phyloP scores from a whole-genome alignment of 768 basidiomycete genomes.

The Termitomyces sp. region DNA sequence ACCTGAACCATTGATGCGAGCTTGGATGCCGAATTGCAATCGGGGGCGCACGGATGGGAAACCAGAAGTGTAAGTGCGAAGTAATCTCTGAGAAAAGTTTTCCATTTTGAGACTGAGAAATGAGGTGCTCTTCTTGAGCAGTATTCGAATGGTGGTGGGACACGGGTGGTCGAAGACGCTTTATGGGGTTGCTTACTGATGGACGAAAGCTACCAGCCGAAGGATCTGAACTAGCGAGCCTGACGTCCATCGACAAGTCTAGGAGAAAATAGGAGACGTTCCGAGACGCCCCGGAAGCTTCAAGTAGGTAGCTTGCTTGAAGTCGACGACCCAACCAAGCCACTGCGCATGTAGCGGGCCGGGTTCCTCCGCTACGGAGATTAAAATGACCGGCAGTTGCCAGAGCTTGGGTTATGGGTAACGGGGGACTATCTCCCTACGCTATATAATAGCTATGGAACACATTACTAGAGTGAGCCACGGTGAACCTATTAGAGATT shows the following conservation, averaged over 20 bases:
- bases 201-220: constrained; percentile 36
- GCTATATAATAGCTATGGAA: no score
- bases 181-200: constrained; percentile 32
- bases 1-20: constrained; percentile 22
- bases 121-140: constrained; percentile 1
- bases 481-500: no score
- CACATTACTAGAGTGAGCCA: no score
- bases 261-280: not conserved
- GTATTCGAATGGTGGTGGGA: constrained; percentile 5
- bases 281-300: no score
- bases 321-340: no score
- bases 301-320: no score
- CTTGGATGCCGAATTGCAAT: constrained; percentile 14
- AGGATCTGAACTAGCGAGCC: constrained; percentile 17
- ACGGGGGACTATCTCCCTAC: no score
- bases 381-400: no score
- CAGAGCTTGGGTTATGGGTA: no score
- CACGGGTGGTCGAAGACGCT: constrained; percentile 29
- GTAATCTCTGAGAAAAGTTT: constrained; percentile 7
- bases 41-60: constrained; percentile 9
- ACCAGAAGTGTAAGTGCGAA: constrained; percentile 8
- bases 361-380: no score
- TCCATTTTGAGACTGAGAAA: constrained; percentile 8
- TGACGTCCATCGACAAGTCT: constrained; percentile 4
- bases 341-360: no score